Base-by-base conservation (phyloP, 345 rosid genomes). In the Eucalyptus marginata region DNA sequence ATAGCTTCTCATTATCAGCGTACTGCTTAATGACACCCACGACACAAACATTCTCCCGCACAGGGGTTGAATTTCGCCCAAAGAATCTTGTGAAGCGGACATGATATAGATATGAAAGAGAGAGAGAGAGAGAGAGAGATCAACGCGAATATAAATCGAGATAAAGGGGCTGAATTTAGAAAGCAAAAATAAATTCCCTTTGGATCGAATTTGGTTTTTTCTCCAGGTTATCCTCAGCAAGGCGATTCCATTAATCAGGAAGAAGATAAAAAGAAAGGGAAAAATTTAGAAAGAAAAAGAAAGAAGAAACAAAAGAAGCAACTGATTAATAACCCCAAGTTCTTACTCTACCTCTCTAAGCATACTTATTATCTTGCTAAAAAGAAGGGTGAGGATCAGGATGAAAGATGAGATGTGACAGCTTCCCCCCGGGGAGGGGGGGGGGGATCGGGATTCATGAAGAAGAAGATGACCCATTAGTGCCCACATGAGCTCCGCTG, bases 381-480 rank as follows among this genome's bases (percentile, higher is more conserved):
- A 76, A 36, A 33, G 33, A 33, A 36, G 81, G 81, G 33, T 66
- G 58, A 58, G 84, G 87, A 87, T 51, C 33, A 47, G 52, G 29
- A 87, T 51, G 36, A 84, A 84, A 43, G 29, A 25, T 11, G 33
- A 43, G 24, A 18, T 29, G 31, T 66, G 80, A 87, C 46, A 46
- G 58, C 36, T 31, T 49, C 58, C 44, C 44, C 86, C 59, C 0
- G 62, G 11, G 1, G 29, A 5, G 62, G 49, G 10, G 1, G 29
- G 11, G 13, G 62, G 29, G 62, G 56, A 66, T 62, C 52, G 71
- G 89, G 86, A 92, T 87, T 88, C 89, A 93, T 71, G 95, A 94
- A 49, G 94, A 90, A n/a, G 96, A 94, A 54, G 90, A 90, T 8
- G 94, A 94, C 88, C 94, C 95, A 91, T 92, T 92, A 59, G 94